Conservation (phyloP, 1,139 yeast species). For the Pichia sp. region DNA sequence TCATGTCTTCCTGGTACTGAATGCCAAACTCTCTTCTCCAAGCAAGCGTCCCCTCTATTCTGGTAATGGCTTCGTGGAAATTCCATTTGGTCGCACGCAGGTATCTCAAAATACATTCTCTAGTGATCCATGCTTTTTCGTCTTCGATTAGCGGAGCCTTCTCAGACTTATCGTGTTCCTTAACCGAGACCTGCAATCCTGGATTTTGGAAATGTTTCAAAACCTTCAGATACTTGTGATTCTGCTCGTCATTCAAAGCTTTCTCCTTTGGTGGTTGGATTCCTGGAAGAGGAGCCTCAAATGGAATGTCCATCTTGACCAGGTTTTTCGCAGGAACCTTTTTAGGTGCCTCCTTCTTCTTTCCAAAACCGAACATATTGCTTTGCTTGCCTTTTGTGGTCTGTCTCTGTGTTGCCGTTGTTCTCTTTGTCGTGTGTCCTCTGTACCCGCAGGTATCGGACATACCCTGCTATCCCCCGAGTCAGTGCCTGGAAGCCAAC, state of each 20-base stretch:
- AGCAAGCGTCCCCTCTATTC: slow-evolving; percentile 70
- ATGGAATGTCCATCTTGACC: slow-evolving; percentile 39
- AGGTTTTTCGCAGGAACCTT: slow-evolving; percentile 23
- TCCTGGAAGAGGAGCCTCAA: slow-evolving; percentile 43
- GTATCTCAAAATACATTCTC: slow-evolving; percentile 83
- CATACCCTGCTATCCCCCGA: neutral
- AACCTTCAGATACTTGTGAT: slow-evolving; percentile 53
- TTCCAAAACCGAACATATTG: slow-evolving; percentile 31
- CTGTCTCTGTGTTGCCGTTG: neutral
- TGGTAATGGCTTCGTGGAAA: slow-evolving; percentile 59
- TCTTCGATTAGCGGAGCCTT: slow-evolving; percentile 42
- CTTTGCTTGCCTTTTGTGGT: neutral
- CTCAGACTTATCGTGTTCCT: slow-evolving; percentile 35
- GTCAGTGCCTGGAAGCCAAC: neutral
- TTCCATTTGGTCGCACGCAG: slow-evolving; percentile 91
- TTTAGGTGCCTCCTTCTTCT: slow-evolving; percentile 29
- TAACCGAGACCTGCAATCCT: slow-evolving; percentile 34
- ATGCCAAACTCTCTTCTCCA: slow-evolving; percentile 96
- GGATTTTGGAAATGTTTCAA: slow-evolving; percentile 50
- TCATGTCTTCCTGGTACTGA: slow-evolving; percentile 30
- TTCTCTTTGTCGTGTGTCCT: neutral
- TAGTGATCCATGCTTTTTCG: slow-evolving; percentile 87
- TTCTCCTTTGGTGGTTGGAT: slow-evolving; percentile 50
- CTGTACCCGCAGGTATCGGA: neutral
- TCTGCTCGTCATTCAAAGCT: slow-evolving; percentile 50